Evolutionary conservation across 495 filamentous ascomycete species (phyloP), one percentile per base, ranked within the genome.

Genomic region (Annulohypoxylon moriforme): DNA sequence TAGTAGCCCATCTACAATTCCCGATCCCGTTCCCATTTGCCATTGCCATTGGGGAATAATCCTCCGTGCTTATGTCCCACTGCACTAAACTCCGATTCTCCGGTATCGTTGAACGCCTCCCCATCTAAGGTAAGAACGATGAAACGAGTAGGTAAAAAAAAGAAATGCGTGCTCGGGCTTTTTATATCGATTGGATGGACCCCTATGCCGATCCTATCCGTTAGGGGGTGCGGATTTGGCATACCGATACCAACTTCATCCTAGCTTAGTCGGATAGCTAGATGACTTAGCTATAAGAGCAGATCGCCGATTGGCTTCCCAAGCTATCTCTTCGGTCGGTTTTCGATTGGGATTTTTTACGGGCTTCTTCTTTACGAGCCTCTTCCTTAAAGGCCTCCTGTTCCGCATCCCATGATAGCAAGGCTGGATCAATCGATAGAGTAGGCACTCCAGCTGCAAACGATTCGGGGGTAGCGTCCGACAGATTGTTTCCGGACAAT

Each of bases 71-170:
- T 60, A 14, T 67, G 50, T 60, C 64, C 64, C 64, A 24, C 56
- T 40, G 60, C 40, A n/a, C 50, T n/a, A 57, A 65, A 60, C 46
- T 60, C 64, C 55, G 56, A 16, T 60, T 67, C 56, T 42, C 56
- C 24, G 46, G 24, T 42, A 33, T 52, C 33, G 42, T 42, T 31
- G 29, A 58, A 20, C 46, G 5, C 42, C 42, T n/a, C n/a, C 16
- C n/a, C 27, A 29, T 53, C 56, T 67, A 67, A 40, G 33, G 13
- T 13, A 29, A 29, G 56, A 27, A 44, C 55, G 42, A 53, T 22
- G 27, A 34, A 34, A 53, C 31, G 27, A 38, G 29, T 42, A 13
- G n/a, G n/a, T n/a, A n/a, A n/a, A n/a, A n/a, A 38, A 16, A 29
- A 44, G 24, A 49, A 40, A 55, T 27, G n/a, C 3, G 27, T 25